Base-by-base conservation (phyloP, 345 rosid species). In the Hypericum perforatum region DNA sequence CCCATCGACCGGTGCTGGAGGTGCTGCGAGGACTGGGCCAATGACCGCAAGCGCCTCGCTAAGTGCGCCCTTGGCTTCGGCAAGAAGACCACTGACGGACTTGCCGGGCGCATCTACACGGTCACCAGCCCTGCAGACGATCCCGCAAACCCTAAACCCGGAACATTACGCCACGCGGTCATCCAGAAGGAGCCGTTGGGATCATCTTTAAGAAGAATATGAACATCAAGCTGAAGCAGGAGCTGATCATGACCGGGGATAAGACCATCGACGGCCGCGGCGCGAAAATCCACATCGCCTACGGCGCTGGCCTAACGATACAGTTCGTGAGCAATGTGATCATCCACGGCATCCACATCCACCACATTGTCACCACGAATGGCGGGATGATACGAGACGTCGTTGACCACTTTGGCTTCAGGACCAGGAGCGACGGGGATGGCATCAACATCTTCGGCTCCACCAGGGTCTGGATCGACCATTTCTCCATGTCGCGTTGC, bases 401-500 rank as follows among this genome's bases (percentile, higher is more conserved):
- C 2, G 29, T 46, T 7, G 67, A 57, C 16, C 72, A 67, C 39
- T 47, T 6, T 8, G 72, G 72, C 7, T 3, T 62, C 5, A 52
- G 72, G 39, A 67, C 67, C 2, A 11, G 12, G 4, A 58, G 63
- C 16, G 72, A 67, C 41, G 72, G 72, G 2, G 72, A 67, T 52
- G 72, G 72, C 0, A 67, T 67, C 22, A 56, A 59, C 37, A 58
- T 67, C 45, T 62, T 57, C 11, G 67, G 72, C 0, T 52, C 72
- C 5, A 61, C 60, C 29, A 53, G 57, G 41, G 9, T 62, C 42
- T 62, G 72, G 72, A 62, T 67, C 44, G 72, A 67, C 53, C 72
- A 67, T 13, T 67, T 67, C 37, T 61, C 72, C 8, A 67, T 67
- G 72, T 67, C 72, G 5, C 44, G 51, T 6, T 67, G 72, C 56